These are phyloP conservation scores for Candolleomyces efflorescens DNA, from an alignment of 768 basidiomycete genomes.

Conservation along the genomic window DNA sequence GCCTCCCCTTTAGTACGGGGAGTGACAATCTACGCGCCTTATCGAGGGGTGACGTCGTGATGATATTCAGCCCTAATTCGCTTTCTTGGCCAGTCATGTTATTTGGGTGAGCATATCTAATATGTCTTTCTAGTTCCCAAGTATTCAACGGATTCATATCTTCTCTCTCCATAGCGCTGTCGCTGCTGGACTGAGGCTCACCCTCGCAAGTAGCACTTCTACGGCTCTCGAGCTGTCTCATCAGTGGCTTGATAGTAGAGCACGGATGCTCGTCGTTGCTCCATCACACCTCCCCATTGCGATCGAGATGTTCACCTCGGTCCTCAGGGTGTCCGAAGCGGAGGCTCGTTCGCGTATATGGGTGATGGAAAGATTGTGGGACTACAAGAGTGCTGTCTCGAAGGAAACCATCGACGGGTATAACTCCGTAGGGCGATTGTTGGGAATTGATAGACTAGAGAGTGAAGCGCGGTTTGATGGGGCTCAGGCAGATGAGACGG, in stretches of 20 bases:
- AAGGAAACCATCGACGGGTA: background rate
- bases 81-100: conserved; percentile 13
- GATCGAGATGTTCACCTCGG: conserved; percentile 15
- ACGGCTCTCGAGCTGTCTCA: conserved; percentile 13
- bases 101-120: conserved; percentile 9
- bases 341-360: conserved; percentile 14
- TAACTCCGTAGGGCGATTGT: conserved; percentile 14
- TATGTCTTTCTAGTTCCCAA: no score
- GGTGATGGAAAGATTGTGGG: conserved; percentile 13
- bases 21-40: background rate
- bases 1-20: background rate
- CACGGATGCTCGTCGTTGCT: conserved; percentile 7
- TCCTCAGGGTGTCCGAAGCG: conserved; percentile 5
- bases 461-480: conserved; percentile 21
- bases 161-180: background rate
- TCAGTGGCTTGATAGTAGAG: conserved; percentile 13
- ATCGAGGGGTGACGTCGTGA: conserved; percentile 11
- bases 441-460: conserved; percentile 9
- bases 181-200: conserved; percentile 10
- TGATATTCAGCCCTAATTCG: conserved; percentile 13
- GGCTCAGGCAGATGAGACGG: conserved; percentile 15
- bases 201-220: conserved; percentile 6
- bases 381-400: background rate
- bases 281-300: conserved; percentile 6
- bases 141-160: no score